A percentile compares a stretch with the other conserved stretches of the same genome.
phyloP scores from a whole-genome alignment of 345 rosid genomes.

The Eucalyptus erythrocorys region DNA sequence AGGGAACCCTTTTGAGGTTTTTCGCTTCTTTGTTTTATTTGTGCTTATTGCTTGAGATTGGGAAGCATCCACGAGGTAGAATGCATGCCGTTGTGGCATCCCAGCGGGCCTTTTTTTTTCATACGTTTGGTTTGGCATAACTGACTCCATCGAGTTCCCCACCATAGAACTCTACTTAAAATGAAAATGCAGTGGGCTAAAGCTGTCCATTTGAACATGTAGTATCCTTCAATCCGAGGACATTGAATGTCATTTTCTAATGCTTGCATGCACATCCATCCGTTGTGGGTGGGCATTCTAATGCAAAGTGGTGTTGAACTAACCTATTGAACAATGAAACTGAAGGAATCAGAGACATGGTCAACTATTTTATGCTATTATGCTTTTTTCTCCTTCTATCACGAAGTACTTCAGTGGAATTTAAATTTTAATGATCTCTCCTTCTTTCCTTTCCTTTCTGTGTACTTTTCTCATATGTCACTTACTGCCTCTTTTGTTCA shows the following conservation, averaged over 20 bases:
- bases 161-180: not conserved
- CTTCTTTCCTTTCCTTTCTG: not conserved
- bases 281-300: not conserved
- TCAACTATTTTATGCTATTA: not conserved
- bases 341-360: not conserved
- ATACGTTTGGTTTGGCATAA: not conserved
- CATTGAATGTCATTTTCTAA: not conserved
- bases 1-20: not conserved
- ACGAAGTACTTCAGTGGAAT: not conserved
- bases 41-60: not conserved
- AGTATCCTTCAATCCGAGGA: not conserved
- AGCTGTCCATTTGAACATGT: not conserved
- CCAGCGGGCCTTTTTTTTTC: not conserved
- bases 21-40: not conserved
- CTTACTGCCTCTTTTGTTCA: not conserved
- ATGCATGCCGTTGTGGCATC: not conserved
- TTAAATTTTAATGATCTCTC: not conserved
- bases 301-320: not conserved
- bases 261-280: not conserved
- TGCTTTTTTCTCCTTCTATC: not conserved
- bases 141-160: too few species aligned
- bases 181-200: not conserved
- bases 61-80: not conserved
- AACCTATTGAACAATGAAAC: not conserved
- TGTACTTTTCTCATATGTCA: not conserved